Base-by-base conservation (phyloP, 2,329 filamentous ascomycete species). In the Calonectria hongkongensis region DNA sequence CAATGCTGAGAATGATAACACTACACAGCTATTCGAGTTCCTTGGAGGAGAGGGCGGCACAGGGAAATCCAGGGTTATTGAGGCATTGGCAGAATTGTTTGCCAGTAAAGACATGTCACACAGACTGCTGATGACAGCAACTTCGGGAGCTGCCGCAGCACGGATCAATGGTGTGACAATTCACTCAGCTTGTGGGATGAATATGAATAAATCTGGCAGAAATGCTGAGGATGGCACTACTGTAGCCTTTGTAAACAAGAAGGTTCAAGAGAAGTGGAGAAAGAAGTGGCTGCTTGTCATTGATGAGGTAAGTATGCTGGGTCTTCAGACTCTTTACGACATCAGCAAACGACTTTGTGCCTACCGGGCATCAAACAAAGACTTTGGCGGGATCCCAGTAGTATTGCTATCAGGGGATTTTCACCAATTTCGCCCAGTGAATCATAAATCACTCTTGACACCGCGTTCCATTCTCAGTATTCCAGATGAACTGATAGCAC, bases 151-250 rank as follows among this genome's bases (percentile, higher is more conserved):
- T 21, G 50, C 62, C 30, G 60, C 60, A 47, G 68, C 60, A n/a
- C 60, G 50, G 7, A 66, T 70, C 28, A 66, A 66, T 62, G 60
- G 36, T 21, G 39, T 70, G 25, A 70, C 60, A 2, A 70, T 70
- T 18, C 60, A 70, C 68, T 70, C 58, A 12, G 48, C 60, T 27
- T 70, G 62, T 54, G 33, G 54, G 25, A 58, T 65, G 6, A 4
- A 16, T 2, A 12, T 27, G 1, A 50, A 28, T 5, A 13, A 4
- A 15, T 27, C 25, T 5, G 7, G 47, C 36, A 65, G 54, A 25
- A 41, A 28, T 36, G 28, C 15, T 6, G 30, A 30, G 1, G 47
- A 66, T 25, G 27, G n/a, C 5, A 48, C 30, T 2, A 51, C 28
- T 33, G 7, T 33, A 47, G n/a, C 33, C 39, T 45, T 25, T 50